phyloP scores from a whole-genome alignment of 129 eudicot genomes.

The Helianthus tuberosus region DNA sequence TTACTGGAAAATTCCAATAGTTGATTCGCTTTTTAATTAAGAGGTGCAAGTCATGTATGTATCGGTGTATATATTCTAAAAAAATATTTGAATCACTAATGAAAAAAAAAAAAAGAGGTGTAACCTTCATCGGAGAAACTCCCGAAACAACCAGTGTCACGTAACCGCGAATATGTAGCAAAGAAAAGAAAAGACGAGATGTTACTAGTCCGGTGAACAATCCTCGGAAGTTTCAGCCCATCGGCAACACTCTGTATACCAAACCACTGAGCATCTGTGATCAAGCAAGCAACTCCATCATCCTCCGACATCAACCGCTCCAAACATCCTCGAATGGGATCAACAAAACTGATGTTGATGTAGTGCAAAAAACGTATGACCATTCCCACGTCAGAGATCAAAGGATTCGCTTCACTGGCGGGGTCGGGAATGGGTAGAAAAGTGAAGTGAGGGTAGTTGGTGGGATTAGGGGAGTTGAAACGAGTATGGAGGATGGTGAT shows the following conservation, averaged over 20 bases:
- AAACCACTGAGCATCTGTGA: conserved; percentile 50
- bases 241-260: conserved; percentile 42
- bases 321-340: conserved; percentile 38
- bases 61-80: too few species aligned
- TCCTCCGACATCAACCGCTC: conserved; percentile 27
- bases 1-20: too few species aligned
- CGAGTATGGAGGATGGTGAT: conserved; percentile 59
- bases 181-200: conserved; percentile 33
- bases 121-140: conserved; percentile 4
- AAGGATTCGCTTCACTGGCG: conserved; percentile 1
- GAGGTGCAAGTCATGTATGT: too few species aligned
- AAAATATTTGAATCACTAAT: too few species aligned
- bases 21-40: too few species aligned
- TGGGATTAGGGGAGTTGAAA: conserved; percentile 47
- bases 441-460: conserved; percentile 46
- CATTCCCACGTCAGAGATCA: not conserved
- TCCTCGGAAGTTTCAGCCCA: conserved; percentile 37
- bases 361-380: not conserved
- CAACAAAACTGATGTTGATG: conserved; percentile 27
- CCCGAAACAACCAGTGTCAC: conserved; percentile 19
- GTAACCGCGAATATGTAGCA: conserved; percentile 5
- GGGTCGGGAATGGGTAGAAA: conserved; percentile 37
- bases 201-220: conserved; percentile 34
- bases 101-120: not conserved
- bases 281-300: conserved; percentile 41